Evolutionary conservation across 441 rosid genomes (phyloP), one percentile per base, ranked within the genome.

Genomic region (Dalechampia spathulata): DNA sequence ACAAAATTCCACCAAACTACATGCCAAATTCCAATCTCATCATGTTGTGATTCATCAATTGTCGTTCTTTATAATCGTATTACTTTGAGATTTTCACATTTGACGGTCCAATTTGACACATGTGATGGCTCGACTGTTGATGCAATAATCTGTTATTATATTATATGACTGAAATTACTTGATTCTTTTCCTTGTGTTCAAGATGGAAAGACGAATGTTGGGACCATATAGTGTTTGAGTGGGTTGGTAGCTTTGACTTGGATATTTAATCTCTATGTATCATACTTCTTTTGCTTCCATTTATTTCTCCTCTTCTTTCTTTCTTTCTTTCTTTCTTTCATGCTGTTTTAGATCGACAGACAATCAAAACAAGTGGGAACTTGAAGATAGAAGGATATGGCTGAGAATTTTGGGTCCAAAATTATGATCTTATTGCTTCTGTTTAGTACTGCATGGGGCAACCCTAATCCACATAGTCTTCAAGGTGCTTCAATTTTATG

Each of bases 111-210:
- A 49, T n/a, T 49, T 32, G 62, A 68, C 74, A 76, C 80, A 72
- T 72, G 78, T 63, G 75, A 56, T 61, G 73, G 73, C 79, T 68
- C 78, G 53, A 75, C 37, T 49, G 63, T 72, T 72, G 12, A 64
- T 66, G 73, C 61, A 72, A 8, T 39, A 57, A 36, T 65, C 48
- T 43, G 21, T 53, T 58, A 38, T 8, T 3, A 36, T 36, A 20
- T 9, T 14, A 32, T 37, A 52, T 38, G 26, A n/a, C 12, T 15
- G 39, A 26, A 4, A 39, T n/a, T n/a, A n/a, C n/a, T n/a, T n/a
- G n/a, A n/a, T n/a, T n/a, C n/a, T n/a, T n/a, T n/a, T n/a, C n/a
- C 6, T 7, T 26, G 8, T 4, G 17, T 17, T 36, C 2, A 40
- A 21, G 20, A 17, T 55, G 57, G 64, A 40, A 16, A 56, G 41